Evolutionary conservation across 2,329 filamentous ascomycete species (phyloP), one percentile per base, ranked within the genome.

Genomic region (Epichloe brachyelytri): DNA sequence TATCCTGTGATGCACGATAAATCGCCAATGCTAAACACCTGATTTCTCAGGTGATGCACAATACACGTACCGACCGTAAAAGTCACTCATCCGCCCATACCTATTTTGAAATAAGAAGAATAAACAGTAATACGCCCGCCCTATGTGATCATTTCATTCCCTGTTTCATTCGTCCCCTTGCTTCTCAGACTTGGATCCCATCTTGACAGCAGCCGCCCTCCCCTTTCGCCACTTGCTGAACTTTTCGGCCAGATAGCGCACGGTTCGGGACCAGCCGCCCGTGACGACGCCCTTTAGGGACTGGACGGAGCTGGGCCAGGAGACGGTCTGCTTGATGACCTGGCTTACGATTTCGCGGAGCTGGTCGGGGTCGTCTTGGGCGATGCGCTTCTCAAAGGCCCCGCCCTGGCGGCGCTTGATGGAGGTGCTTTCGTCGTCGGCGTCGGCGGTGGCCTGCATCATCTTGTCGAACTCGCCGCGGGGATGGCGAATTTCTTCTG

Each of bases 281-380:
- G 89, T 97, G 43, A 96, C 66, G 1, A 86, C 65, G 2, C 89
- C 83, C 70, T 98, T 98, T 55, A 91, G 64, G 50, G 83, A 93
- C 68, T 98, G 91, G 5, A 82, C 82, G 2, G 87, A 88, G 60
- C 88, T 93, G 0, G 93, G 90, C 93, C 93, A 97, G 51, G 81
- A 79, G 59, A 97, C 88, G 0, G 94, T 97, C 63, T 86, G 85
- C 62, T 82, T 85, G 62, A 98, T 90, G 40, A 89, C 85, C 38
- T 76, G 74, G 36, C 83, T 78, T 17, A 97, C 80, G 57, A 85
- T 83, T 26, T 79, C 71, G 41, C 76, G 76, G n/a, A 97, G 71
- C 58, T 85, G 79, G 19, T 76, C 72, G 0, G 79, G 67, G 39
- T 85, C 78, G 52, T 86, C 85, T 44, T 75, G 73, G 0, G 85